phyloP scores from a whole-genome alignment of 345 rosid genomes.

The Noccaea bulbosa region DNA sequence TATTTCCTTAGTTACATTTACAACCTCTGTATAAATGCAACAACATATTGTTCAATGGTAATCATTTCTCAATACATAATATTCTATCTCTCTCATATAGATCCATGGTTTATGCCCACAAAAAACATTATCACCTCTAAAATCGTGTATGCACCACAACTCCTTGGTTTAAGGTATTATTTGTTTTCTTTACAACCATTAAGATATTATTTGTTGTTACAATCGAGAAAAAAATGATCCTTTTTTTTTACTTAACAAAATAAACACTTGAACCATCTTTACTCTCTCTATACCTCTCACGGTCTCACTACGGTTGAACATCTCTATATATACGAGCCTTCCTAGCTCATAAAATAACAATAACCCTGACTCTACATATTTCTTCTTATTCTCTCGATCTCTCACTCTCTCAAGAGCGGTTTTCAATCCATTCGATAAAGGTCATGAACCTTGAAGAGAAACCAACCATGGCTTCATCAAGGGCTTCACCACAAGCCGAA shows the following conservation, averaged over 20 bases:
- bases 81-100: no score
- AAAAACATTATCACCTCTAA: background rate
- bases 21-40: no score
- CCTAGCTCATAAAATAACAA: constrained; percentile 29
- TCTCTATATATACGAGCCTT: constrained; percentile 35
- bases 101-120: no score
- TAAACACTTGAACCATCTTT: constrained; percentile 7
- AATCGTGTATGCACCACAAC: background rate
- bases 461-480: constrained; percentile 59
- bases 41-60: no score
- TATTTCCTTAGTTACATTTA: no score
- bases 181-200: background rate
- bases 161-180: background rate
- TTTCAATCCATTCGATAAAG: constrained; percentile 17
- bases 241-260: constrained; percentile 17
- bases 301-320: constrained; percentile 25
- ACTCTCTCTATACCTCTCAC: constrained; percentile 5
- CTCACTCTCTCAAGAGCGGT: constrained; percentile 16
- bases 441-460: constrained; percentile 73
- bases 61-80: no score
- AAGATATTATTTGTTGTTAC: background rate
- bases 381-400: constrained; percentile 30
- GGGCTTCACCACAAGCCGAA: constrained; percentile 59
- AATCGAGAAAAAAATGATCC: constrained; percentile 8
- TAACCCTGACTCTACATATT: constrained; percentile 21